Base-by-base conservation (phyloP, 202 grass and related monocot species). In the Saccharum hybrid region DNA sequence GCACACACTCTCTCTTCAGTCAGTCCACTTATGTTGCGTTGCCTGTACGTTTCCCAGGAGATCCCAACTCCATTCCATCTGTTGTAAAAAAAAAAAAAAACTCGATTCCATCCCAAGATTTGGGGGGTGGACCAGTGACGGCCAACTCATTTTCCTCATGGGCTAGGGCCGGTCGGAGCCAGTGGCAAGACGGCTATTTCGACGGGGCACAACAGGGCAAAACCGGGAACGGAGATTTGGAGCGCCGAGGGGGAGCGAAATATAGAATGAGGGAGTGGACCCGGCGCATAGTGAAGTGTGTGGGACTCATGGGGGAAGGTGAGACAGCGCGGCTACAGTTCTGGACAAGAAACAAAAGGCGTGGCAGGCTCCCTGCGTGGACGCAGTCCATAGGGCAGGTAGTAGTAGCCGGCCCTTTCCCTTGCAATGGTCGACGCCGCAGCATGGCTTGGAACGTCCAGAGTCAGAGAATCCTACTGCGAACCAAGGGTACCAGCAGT, bases 321-420 rank as follows among this genome's bases (percentile, higher is more conserved):
- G 69, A 30, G 79, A 81, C 88, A 84, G 71, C 82, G 46, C 66
- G 75, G 88, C 83, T 82, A 94, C 91, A 91, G 83, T 89, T 83
- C 72, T 22, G 61, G 66, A 84, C 91, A 76, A 45, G 33, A 86
- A 80, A 59, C 69, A 78, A 90, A 90, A 82, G 63, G 46, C 72
- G 72, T 30, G 10, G 45, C 15, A 63, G 12, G 45, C 9, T 0
- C 12, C 0, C 66, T n/a, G 56, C 30, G 8, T 82, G 59, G 51
- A 26, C 79, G 37, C 14, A 16, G 28, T 45, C 54, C 37, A 82
- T 66, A 54, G 1, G 10, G 57, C 57, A 19, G 5, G 48, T 51
- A 51, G 16, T 2, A 51, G 48, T 43, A 10, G 40, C 10, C 33
- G 4, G 33, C 36, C 36, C 5, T 37, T 37, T 37, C 36, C 36